A percentile compares a stretch with the other conserved stretches of the same genome.
phyloP scores from a whole-genome alignment of 768 basidiomycete species.

The Tricholoma bakamatsutake region DNA sequence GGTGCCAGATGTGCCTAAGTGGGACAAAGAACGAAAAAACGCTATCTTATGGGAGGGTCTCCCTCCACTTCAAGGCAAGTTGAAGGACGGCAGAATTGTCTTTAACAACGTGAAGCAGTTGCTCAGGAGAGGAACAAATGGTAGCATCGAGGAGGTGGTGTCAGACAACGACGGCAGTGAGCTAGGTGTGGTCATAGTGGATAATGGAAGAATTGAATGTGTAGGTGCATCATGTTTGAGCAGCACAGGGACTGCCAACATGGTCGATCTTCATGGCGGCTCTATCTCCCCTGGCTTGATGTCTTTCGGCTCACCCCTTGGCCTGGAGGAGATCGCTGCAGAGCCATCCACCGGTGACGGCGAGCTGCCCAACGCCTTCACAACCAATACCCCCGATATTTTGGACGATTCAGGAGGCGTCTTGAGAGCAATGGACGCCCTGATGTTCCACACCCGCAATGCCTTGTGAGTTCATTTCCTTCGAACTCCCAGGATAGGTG shows the following conservation, averaged over 20 bases:
- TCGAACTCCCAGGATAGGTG: not conserved
- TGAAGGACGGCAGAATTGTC: slow-evolving; percentile 31
- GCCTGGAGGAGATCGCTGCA: slow-evolving; percentile 65
- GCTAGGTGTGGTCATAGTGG: slow-evolving; percentile 34
- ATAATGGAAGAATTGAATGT: slow-evolving; percentile 50
- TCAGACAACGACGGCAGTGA: slow-evolving; percentile 16
- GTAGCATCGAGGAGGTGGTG: slow-evolving; percentile 27
- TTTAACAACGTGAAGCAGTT: slow-evolving; percentile 66
- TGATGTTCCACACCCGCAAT: slow-evolving; percentile 67
- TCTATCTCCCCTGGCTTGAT: slow-evolving; percentile 60
- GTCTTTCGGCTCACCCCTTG: slow-evolving; percentile 63
- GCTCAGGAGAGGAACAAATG: slow-evolving; percentile 28
- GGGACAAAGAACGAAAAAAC: slow-evolving; percentile 54
- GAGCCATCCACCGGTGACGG: slow-evolving; percentile 70
- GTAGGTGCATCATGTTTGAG: slow-evolving; percentile 31
- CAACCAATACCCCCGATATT: slow-evolving; percentile 32
- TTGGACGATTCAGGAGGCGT: slow-evolving; percentile 49
- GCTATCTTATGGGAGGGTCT: slow-evolving; percentile 64
- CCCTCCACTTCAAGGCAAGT: slow-evolving; percentile 49
- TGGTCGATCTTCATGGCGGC: slow-evolving; percentile 66
- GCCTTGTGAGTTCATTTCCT: slow-evolving; percentile 49
- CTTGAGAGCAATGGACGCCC: slow-evolving; percentile 61
- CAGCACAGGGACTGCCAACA: slow-evolving; percentile 15
- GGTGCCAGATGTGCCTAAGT: slow-evolving; percentile 52
- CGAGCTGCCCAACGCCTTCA: slow-evolving; percentile 51